These are phyloP conservation scores for Cyberlindnera nakhonratchasimensis DNA, from an alignment of 805 yeast species.

Conservation along the genomic window DNA sequence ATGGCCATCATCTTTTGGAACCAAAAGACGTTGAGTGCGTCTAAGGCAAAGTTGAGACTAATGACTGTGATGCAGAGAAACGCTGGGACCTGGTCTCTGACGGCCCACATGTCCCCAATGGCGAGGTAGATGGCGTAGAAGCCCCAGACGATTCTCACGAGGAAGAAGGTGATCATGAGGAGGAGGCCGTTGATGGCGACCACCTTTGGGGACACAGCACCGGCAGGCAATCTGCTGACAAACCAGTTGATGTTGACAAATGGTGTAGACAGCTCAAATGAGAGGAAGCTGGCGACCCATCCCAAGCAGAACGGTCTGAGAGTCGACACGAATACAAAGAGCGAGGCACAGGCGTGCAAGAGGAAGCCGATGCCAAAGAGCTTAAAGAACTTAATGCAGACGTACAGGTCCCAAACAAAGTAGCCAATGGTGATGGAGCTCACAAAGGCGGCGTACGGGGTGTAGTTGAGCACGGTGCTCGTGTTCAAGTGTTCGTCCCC, in stretches of 20 bases:
- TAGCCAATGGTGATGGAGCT: constrained; percentile 76
- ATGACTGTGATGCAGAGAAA: constrained; percentile 50
- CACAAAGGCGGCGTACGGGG: constrained; percentile 74
- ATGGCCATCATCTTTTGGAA: constrained; percentile 78
- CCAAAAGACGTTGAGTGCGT: constrained; percentile 77
- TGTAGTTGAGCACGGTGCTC: constrained; percentile 62
- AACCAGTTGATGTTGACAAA: constrained; percentile 95
- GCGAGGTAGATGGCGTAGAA: constrained; percentile 60
- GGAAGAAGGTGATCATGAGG: constrained; percentile 67
- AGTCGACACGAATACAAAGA: constrained; percentile 64
- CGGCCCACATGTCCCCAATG: constrained; percentile 43
- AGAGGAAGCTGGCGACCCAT: constrained; percentile 76
- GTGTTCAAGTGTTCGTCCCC: constrained; percentile 45
- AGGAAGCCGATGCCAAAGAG: constrained; percentile 81
- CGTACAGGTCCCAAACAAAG: constrained; percentile 83
- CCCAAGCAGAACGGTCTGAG: constrained; percentile 75
- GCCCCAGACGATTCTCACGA: constrained; percentile 84
- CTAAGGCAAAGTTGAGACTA: constrained; percentile 56
- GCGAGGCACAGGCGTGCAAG: constrained; percentile 79
- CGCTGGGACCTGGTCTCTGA: constrained; percentile 42
- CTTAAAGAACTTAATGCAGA: constrained; percentile 60
- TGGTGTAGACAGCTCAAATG: constrained; percentile 89
- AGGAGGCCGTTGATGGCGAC: constrained; percentile 68
- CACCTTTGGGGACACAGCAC: constrained; percentile 51
- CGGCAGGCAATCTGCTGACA: constrained; percentile 70